Evolutionary conservation across 1,284 basidiomycete genomes (phyloP), one percentile per base, ranked within the genome.

Genomic region (Austroboletus rostrupii): DNA sequence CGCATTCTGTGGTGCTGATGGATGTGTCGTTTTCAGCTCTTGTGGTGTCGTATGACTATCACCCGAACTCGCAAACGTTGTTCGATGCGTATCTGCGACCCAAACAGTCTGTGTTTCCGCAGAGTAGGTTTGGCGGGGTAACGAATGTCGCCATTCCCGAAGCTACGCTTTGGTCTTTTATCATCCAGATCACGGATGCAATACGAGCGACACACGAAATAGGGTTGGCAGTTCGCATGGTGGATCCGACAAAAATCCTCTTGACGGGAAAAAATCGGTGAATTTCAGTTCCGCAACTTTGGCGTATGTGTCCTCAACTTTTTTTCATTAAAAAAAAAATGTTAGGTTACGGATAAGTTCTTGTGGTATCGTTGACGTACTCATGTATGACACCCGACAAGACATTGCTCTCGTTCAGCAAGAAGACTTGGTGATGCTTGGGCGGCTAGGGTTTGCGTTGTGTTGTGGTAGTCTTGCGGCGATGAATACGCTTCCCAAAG

Each of bases 1-100:
- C 26, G 44, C 44, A 8, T 37, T 10, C 47, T 47, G 21, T 33
- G 35, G 26, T 43, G 58, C 47, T 54, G 44, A 56, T 39, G 41
- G 53, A 26, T 45, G n/a, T 33, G 16, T 23, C 19, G 39, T n/a
- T 19, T 29, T 13, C 57, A 96, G 92, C 96, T 10, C 80, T 99
- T 36, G 85, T 99, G 39, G 87, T 99, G 40, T 92, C 90, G 1
- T 97, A 96, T 66, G 86, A 93, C 50, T 98, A 92, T 66, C 86
- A 97, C 62, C 86, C 97, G 0, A 82, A 87, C 57, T 80, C 93
- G 0, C 80, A 85, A 55, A 97, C 93, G 0, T 77, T 99, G 2
- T 87, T 80, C 54, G 92, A 95, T 45, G 66, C 72, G 19, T 75
- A 87, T 58, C 66, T 87, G 54, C 81, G 81, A 54, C 70, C 75